Base-by-base conservation (phyloP, 2,329 filamentous ascomycete species). In the Colletotrichum tropicicola region DNA sequence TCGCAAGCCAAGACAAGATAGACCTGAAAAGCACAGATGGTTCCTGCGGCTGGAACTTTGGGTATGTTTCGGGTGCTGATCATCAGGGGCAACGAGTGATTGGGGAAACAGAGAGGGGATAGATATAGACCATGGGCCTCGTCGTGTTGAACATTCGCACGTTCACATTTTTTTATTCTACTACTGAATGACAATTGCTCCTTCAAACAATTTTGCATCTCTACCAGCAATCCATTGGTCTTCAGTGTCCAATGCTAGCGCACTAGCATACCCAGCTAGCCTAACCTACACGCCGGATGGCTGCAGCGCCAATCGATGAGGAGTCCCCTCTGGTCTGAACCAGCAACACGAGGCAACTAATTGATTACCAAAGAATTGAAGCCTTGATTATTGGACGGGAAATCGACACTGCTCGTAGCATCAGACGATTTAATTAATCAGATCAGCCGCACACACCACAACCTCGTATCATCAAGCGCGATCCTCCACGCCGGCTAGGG, bases 21-120 rank as follows among this genome's bases (percentile, higher is more conserved):
- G 28, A 19, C 12, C 13, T 13, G 27, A 15, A 49, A 48, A 45
- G 51, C 57, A 65, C 62, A 65, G 62, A 62, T n/a, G n/a, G n/a
- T n/a, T n/a, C n/a, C 57, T 21, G 1, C 37, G 12, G 12, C 51
- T 39, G 51, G 19, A 19, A 30, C 44, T 17, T 51, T 17, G 21
- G 13, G 35, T 39, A 37, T 30, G 8, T 5, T 43, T 19, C 15
- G 13, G 30, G 30, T 23, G 21, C 17, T 30, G 61, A 61, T 65
- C 57, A 25, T 39, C 15, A 41, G 35, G 49, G 60, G 35, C 6
- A n/a, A 19, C 1, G 39, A 39, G 6, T 27, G 19, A 19, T 9
- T 28, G 28, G 7, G n/a, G 10, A 4, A 35, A 32, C 12, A 35
- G 12, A 5, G 32, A 12, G 32, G 13, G n/a, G 32, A 35, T 5